Conservation (phyloP, 2,329 filamentous ascomycete species). For the Paraphoma sp. region DNA sequence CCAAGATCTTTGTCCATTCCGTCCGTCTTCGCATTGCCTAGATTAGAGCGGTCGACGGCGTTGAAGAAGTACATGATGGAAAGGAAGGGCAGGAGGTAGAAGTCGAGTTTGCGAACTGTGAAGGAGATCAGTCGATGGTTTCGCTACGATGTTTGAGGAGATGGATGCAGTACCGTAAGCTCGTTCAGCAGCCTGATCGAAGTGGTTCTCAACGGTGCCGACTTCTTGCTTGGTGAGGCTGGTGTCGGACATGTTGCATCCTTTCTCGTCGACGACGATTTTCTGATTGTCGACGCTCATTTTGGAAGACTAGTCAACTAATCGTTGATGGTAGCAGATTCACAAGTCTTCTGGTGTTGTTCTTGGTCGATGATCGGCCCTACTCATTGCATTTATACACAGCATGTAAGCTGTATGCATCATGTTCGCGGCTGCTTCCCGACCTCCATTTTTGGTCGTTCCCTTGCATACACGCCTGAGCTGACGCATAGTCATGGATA, state of each 20-base stretch:
- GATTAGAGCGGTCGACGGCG: slow-evolving; percentile 34
- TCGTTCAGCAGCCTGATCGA: slow-evolving; percentile 49
- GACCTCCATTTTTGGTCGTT: neutral
- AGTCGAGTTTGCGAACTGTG: slow-evolving; percentile 55
- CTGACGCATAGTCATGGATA: neutral
- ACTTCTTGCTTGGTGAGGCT: slow-evolving; percentile 8
- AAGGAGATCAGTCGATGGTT: slow-evolving; percentile 56
- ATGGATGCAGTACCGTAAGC: neutral
- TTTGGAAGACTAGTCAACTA: neutral
- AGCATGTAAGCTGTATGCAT: neutral
- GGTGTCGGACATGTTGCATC: slow-evolving; percentile 4
- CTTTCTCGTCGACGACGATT: slow-evolving; percentile 3
- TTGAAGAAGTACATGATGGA: slow-evolving; percentile 68
- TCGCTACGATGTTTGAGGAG: too few relatives aligned
- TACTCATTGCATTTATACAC: neutral
- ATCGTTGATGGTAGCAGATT: too few relatives aligned
- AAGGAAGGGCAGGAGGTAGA: slow-evolving; percentile 62
- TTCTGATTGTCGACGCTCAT: neutral
- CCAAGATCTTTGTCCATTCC: slow-evolving; percentile 60
- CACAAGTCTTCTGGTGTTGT: too few relatives aligned
- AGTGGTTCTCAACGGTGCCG: neutral
- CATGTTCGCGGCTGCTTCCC: neutral
- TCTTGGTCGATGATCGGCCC: too few relatives aligned
- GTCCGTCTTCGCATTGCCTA: slow-evolving; percentile 54
- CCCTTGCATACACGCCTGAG: neutral